Evolutionary conservation across 257 asterid genomes (phyloP), one percentile per base, ranked within the genome.

Genomic region (Solanum acaule): DNA sequence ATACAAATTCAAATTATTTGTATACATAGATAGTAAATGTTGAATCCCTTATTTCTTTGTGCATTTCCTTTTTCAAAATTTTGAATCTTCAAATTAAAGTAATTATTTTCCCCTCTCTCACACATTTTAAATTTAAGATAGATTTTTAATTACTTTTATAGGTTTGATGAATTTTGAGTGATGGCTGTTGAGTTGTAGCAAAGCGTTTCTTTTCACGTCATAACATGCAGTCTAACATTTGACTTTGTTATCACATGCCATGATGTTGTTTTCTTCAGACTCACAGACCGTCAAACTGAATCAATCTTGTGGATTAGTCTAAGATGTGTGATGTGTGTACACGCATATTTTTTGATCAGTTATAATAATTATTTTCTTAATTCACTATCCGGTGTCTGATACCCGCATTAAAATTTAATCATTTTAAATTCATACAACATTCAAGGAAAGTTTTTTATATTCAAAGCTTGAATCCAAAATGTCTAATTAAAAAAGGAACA

Each of bases 391-490:
- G 2, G 2, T 46, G 3, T 46, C 0, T 49, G 3, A 16, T 52
- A 16, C 0, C 0, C 4, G 0, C 1, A 52, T 16, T 52, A 2
- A 52, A 16, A 0, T 52, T 52, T 0, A 0, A 16, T 52, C 6
- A 6, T 52, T 16, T 52, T 44, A 44, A 44, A 44, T 44, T 12
- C 16, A 0, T 44, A 49, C 1, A 5, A 0, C 3, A 49, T 49
- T 49, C 3, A 2, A 49, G 8, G 0, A 49, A 49, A 16, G 1
- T 1, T 15, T 15, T 15, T 16, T 1, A 15, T 49, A 16, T 49
- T 49, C 8, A 15, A 0, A 15, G 7, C 8, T 49, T 0, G 1
- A 49, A 49, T 49, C 2, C 0, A 6, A 15, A 0, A 49, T 18
- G 0, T 49, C 61, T 49, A 49, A 49, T 5, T 16, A 49, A 49